These are phyloP conservation scores for Pleurotus tuber-regium DNA, from an alignment of 768 basidiomycete genomes.

Conservation along the genomic window DNA sequence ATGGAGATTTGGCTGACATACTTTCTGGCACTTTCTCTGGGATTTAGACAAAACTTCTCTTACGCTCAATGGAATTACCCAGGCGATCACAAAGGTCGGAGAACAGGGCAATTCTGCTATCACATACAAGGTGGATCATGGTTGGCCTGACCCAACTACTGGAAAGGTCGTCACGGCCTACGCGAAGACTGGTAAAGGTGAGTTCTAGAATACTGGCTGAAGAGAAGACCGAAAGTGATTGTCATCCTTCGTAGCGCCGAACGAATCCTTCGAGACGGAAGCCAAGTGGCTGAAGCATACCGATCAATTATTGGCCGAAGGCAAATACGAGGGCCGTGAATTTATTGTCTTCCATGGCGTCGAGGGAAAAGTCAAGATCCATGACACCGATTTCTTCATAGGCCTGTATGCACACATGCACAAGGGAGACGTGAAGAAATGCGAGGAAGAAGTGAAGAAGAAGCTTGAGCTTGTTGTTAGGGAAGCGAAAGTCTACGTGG, in stretches of 20 bases:
- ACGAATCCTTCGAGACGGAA: background rate
- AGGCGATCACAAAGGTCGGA: background rate
- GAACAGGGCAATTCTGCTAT: background rate
- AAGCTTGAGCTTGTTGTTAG: background rate
- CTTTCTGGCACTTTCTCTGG: too few species aligned
- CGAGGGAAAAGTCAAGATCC: background rate
- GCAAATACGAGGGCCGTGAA: background rate
- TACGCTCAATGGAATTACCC: background rate
- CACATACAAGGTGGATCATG: background rate
- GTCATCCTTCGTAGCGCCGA: background rate
- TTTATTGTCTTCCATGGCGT: background rate
- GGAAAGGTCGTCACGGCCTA: background rate
- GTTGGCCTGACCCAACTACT: background rate
- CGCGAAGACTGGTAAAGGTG: background rate
- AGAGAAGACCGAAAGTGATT: too few species aligned
- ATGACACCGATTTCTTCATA: background rate
- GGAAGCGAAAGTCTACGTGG: constrained; percentile 2
- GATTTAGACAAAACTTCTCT: too few species aligned
- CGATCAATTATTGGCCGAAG: background rate
- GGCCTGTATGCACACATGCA: background rate
- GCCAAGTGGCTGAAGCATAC: background rate
- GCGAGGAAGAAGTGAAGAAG: background rate
- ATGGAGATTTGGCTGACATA: too few species aligned
- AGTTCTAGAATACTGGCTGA: background rate
- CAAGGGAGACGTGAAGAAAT: background rate